phyloP scores from a whole-genome alignment of 2,329 filamentous ascomycete species.

The Plenodomus tracheiphilus region DNA sequence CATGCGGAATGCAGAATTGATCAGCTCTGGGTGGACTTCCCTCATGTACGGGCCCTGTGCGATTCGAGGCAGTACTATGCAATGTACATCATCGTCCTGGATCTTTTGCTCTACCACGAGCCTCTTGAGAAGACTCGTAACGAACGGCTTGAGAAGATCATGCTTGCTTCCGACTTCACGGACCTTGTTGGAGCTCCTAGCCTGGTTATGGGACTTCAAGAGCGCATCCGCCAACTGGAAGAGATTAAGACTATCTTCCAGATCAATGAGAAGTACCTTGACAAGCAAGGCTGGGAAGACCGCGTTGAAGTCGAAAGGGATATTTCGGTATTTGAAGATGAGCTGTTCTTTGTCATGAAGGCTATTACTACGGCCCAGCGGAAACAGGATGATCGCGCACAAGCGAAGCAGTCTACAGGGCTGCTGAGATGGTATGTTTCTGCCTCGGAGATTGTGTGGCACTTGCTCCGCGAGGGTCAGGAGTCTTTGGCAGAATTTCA shows the following conservation, averaged over 20 bases:
- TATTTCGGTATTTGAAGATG: constrained; percentile 86
- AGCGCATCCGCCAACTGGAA: constrained; percentile 88
- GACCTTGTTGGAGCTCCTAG: constrained; percentile 91
- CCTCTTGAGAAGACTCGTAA: constrained; percentile 95
- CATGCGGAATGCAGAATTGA: constrained; percentile 81
- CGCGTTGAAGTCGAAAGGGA: constrained; percentile 87
- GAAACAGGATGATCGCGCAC: constrained; percentile 69
- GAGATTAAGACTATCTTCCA: constrained; percentile 98
- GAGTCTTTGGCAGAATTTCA: constrained; percentile 92
- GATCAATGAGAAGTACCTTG: constrained; percentile 82
- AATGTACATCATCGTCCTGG: constrained; percentile 96
- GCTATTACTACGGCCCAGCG: constrained; percentile 96
- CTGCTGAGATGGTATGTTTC: constrained; percentile 90
- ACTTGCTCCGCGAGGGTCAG: constrained; percentile 83
- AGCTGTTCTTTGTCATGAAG: constrained; percentile 99
- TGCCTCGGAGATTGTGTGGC: constrained; percentile 96
- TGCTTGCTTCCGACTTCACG: constrained; percentile 97
- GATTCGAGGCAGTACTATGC: constrained; percentile 98
- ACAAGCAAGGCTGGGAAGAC: constrained; percentile 90
- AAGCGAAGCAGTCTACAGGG: constrained; percentile 71
- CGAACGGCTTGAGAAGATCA: constrained; percentile 96
- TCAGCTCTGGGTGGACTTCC: constrained; percentile 95
- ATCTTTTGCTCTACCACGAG: constrained; percentile 94
- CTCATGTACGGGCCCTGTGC: constrained; percentile 89
- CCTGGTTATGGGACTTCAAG: constrained; percentile 88